Conservation (phyloP, 306 rosid genomes). For the Abrus pulchellus region DNA sequence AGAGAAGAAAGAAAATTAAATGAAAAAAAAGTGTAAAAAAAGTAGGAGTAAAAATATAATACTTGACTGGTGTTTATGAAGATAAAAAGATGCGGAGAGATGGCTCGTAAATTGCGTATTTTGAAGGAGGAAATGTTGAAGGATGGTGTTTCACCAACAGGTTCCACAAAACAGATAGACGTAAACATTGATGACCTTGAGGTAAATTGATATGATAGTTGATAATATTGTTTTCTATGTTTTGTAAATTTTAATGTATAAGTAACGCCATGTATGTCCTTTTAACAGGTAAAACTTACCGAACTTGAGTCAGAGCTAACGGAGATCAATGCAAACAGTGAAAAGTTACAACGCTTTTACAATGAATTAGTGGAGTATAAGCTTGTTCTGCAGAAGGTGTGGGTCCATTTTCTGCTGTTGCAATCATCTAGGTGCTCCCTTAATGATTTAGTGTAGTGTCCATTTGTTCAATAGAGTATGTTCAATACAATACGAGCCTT, state of each 20-base stretch:
- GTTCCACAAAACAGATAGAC: conserved; percentile 54
- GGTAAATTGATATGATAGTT: conserved; percentile 57
- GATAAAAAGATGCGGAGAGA: conserved; percentile 95
- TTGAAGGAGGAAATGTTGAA: conserved; percentile 92
- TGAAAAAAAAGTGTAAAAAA: too few species aligned
- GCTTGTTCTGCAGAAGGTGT: conserved; percentile 91
- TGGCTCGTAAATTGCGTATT: conserved; percentile 90
- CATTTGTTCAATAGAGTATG: neutral
- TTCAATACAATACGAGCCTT: too few species aligned
- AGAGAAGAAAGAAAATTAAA: too few species aligned
- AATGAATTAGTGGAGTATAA: conserved; percentile 91
- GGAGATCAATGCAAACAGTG: conserved; percentile 93
- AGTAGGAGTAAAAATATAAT: neutral
- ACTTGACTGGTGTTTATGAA: conserved; percentile 47
- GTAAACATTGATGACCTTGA: conserved; percentile 81
- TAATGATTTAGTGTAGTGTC: neutral
- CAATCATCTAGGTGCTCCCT: neutral
- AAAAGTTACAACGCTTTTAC: conserved; percentile 87
- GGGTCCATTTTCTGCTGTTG: conserved; percentile 39
- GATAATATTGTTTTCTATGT: conserved; percentile 1
- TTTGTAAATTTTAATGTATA: neutral
- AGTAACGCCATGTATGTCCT: conserved; percentile 42
- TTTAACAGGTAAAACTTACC: conserved; percentile 79
- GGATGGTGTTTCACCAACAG: conserved; percentile 73
- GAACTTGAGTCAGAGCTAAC: conserved; percentile 89